A percentile compares a stretch with the other conserved stretches of the same genome.
phyloP scores from a whole-genome alignment of 75 land plant species.

The Chamaecyparis obtusa region DNA sequence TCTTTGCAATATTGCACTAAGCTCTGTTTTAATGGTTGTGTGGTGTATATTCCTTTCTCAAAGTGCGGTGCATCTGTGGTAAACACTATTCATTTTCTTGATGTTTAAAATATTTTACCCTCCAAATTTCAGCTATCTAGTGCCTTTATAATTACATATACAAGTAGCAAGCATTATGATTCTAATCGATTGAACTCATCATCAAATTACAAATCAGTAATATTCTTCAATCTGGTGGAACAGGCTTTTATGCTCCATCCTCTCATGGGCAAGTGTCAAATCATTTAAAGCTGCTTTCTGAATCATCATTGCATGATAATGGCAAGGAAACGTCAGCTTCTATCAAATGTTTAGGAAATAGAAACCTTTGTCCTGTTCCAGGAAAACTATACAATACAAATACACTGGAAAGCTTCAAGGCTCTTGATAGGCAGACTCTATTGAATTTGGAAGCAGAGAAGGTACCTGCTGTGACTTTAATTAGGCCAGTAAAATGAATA shows the following conservation, averaged over 20 bases:
- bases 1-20: background rate
- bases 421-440: conserved; percentile 61
- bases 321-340: conserved; percentile 22
- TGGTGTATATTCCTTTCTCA: background rate
- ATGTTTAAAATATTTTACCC: background rate
- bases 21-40: background rate
- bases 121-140: background rate
- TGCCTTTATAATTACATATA: background rate
- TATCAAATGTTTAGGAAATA: conserved; percentile 32
- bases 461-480: conserved; percentile 31
- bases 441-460: conserved; percentile 67
- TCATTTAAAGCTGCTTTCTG: conserved; percentile 66
- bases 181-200: background rate
- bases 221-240: background rate
- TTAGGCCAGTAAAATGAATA: background rate
- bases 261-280: conserved; percentile 66
- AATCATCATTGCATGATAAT: conserved; percentile 68
- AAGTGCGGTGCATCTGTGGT: background rate
- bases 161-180: background rate
- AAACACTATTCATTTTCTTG: background rate
- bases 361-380: conserved; percentile 84
- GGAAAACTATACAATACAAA: conserved; percentile 87
- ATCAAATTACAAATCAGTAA: background rate
- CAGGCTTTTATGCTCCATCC: conserved; percentile 93
- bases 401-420: conserved; percentile 72